Conservation (phyloP, 257 asterid species). For the Capsicum baccatum region DNA sequence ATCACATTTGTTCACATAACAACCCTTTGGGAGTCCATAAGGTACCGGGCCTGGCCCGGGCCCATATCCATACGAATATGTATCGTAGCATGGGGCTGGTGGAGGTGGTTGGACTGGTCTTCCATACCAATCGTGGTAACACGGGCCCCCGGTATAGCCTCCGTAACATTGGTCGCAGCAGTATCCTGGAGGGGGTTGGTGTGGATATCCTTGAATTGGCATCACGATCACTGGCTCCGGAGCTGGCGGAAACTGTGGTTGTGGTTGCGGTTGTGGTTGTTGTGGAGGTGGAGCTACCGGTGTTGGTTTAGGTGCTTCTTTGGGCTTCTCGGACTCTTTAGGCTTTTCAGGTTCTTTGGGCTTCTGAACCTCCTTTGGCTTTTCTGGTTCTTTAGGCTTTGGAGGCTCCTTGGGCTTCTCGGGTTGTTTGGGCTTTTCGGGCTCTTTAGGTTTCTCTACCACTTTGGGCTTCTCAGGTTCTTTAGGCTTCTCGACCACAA, state of each 20-base stretch:
- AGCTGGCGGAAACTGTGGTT: conserved; percentile 13
- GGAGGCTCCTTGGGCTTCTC: conserved; percentile 22
- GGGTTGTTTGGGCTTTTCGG: conserved; percentile 21
- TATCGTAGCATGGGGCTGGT: conserved; percentile 46
- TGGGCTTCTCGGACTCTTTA: neutral
- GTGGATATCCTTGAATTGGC: conserved; percentile 54
- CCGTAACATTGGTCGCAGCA: conserved; percentile 45
- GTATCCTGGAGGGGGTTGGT: conserved; percentile 26
- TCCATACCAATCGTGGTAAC: conserved; percentile 52
- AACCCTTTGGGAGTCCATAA: conserved; percentile 37
- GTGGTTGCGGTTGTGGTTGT: neutral
- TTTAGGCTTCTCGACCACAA: conserved; percentile 43
- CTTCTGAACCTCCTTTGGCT: conserved; percentile 37
- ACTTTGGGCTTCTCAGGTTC: conserved; percentile 39
- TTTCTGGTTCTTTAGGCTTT: neutral
- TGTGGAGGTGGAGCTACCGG: conserved; percentile 19
- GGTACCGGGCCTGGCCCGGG: conserved; percentile 10
- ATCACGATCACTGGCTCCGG: conserved; percentile 38
- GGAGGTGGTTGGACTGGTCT: conserved; percentile 42
- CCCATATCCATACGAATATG: conserved; percentile 35
- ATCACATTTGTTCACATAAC: conserved; percentile 46
- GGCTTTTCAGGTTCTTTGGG: conserved; percentile 38
- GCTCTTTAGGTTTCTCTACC: neutral
- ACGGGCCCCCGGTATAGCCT: conserved; percentile 36
- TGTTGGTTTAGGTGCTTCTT: conserved; percentile 23